Evolutionary conservation across 345 rosid species (phyloP).

Genomic region (Populus simonii): DNA sequence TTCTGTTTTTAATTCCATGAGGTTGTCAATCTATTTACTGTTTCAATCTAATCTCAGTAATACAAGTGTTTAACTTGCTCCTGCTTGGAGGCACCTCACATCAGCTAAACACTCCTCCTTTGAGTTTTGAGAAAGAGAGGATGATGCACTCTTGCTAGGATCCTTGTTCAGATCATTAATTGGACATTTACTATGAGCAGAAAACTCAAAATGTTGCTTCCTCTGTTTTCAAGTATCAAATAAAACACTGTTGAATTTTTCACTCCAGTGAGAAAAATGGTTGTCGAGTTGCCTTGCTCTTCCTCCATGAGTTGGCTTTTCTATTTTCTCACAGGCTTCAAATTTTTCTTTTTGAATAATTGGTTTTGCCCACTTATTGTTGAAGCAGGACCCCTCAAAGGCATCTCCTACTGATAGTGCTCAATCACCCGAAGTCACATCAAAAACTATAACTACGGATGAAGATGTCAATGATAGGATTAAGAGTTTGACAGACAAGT

Average conservation of each 20-base stretch:
- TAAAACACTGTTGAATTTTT: not conserved
- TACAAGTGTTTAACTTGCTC: not conserved
- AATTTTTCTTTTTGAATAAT: not conserved
- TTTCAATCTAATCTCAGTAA: not conserved
- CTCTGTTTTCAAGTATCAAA: not conserved
- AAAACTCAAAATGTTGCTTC: not conserved
- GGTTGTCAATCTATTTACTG: not conserved
- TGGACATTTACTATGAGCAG: not conserved
- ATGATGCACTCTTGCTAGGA: not conserved
- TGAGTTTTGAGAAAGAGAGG: not conserved
- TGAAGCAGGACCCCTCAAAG: conserved; percentile 56
- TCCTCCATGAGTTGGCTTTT: conserved; percentile 1
- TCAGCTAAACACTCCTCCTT: not conserved
- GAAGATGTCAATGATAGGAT: conserved; percentile 51
- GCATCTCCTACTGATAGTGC: conserved; percentile 43
- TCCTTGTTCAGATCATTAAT: not conserved
- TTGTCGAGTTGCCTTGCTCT: not conserved
- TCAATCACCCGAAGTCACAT: conserved; percentile 55
- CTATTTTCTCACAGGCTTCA: not conserved
- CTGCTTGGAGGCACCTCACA: not conserved
- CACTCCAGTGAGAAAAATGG: not conserved
- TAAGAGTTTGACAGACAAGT: conserved; percentile 48
- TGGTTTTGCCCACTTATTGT: conserved; percentile 7
- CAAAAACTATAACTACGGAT: conserved; percentile 31
- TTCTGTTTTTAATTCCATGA: not conserved